Evolutionary conservation across 2,329 filamentous ascomycete genomes (phyloP).

Genomic region (Sarocladium kiliense): DNA sequence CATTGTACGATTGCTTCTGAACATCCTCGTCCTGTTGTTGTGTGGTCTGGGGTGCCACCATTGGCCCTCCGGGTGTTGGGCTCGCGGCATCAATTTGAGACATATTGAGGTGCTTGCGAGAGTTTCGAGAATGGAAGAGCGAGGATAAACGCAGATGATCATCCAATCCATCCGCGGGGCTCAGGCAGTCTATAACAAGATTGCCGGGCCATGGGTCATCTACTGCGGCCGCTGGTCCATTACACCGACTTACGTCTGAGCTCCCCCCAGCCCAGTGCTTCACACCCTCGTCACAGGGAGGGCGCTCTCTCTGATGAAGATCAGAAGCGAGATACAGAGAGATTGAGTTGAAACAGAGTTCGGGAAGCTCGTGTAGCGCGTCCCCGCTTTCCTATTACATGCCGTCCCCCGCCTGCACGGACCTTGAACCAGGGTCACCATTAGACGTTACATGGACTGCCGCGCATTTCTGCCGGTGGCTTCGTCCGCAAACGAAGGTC

Average conservation of each 20-base stretch:
- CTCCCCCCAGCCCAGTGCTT: background rate
- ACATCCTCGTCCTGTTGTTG: background rate
- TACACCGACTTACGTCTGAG: background rate
- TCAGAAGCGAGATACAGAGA: background rate
- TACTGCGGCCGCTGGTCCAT: background rate
- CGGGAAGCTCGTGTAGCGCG: background rate
- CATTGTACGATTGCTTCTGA: slow-evolving; percentile 1
- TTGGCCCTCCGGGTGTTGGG: too few relatives aligned
- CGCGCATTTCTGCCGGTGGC: background rate
- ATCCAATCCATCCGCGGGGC: too few relatives aligned
- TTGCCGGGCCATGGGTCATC: too few relatives aligned
- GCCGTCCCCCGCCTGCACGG: background rate
- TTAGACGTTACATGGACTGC: too few relatives aligned
- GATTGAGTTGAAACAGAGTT: background rate
- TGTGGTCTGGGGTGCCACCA: background rate
- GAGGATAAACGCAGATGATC: too few relatives aligned
- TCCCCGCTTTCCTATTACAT: background rate
- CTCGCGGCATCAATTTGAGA: too few relatives aligned
- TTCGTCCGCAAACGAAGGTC: too few relatives aligned
- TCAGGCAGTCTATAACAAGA: too few relatives aligned
- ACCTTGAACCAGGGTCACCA: too few relatives aligned
- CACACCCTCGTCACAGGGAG: background rate
- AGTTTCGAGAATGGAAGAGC: too few relatives aligned
- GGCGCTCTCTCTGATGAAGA: background rate
- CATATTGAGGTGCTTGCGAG: too few relatives aligned